Conservation (phyloP, 1,139 yeast species). For the Arxiozyma bovina region DNA sequence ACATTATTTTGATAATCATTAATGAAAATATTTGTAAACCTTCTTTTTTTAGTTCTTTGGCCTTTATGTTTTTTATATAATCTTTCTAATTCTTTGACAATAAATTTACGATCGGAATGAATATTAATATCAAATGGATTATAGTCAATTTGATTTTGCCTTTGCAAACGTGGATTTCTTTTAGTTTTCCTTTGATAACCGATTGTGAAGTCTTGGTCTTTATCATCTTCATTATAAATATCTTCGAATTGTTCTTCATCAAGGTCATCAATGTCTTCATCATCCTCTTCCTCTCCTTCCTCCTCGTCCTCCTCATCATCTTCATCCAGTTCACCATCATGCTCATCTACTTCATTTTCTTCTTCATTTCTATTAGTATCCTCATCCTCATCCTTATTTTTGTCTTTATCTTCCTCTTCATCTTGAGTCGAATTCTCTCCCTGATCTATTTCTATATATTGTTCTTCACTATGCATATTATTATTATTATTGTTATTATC, state of each 20-base stretch:
- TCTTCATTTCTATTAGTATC: conserved; percentile 9
- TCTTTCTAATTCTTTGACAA: conserved; percentile 25
- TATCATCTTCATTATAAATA: conserved; percentile 24
- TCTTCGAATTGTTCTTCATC: conserved; percentile 11
- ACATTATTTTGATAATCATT: conserved; percentile 13
- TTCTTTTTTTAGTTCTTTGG: conserved; percentile 28
- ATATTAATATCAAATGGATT: conserved; percentile 17
- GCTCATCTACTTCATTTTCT: conserved; percentile 12
- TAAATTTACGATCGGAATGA: conserved; percentile 23
- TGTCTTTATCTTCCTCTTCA: conserved; percentile 12
- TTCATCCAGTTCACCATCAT: conserved; percentile 13
- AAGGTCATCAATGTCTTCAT: conserved; percentile 14
- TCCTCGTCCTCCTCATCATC: conserved; percentile 13
- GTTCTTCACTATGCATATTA: too few species aligned
- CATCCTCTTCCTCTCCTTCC: conserved; percentile 12
- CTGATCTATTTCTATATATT: background rate
- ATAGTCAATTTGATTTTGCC: conserved; percentile 2
- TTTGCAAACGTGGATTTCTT: conserved; percentile 1
- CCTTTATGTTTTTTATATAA: conserved; percentile 26
- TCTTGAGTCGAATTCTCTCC: background rate
- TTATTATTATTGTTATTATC: too few species aligned
- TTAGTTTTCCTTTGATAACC: conserved; percentile 14
- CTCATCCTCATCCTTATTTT: conserved; percentile 9
- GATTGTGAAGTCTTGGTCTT: conserved; percentile 24
- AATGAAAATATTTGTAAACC: conserved; percentile 27